Conservation (phyloP, 805 yeast species). For the Metschnikowia proteae region DNA sequence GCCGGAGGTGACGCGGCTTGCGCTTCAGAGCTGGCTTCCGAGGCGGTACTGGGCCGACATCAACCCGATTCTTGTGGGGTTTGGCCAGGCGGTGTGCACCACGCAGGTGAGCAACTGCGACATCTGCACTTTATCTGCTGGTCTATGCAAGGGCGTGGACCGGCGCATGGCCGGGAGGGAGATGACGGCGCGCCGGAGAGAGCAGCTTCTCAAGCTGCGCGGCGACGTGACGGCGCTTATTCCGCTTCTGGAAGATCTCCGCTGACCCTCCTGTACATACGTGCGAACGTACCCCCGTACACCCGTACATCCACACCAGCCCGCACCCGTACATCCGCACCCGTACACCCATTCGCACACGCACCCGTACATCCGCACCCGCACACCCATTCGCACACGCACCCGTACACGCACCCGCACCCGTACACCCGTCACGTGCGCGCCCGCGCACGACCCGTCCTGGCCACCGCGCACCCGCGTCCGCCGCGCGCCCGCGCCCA, state of each 20-base stretch:
- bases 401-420: no score
- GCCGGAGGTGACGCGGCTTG: conserved; percentile 73
- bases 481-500: neutral
- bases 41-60: conserved; percentile 73
- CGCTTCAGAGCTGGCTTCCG: conserved; percentile 73
- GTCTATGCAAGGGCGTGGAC: conserved; percentile 58
- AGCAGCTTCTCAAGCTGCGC: conserved; percentile 29
- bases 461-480: neutral
- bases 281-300: neutral
- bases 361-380: no score
- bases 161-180: conserved; percentile 33
- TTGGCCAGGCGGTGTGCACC: conserved; percentile 85
- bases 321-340: no score
- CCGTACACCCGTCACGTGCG: neutral
- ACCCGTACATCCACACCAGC: no score
- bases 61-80: conserved; percentile 85
- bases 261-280: neutral
- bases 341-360: no score
- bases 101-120: conserved; percentile 72
- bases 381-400: no score
- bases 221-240: conserved; percentile 29
- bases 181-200: conserved; percentile 25
- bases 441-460: neutral
- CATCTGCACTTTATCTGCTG: conserved; percentile 54
- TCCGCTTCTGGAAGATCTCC: neutral